Evolutionary conservation across 2,329 filamentous ascomycete genomes (phyloP), one percentile per base, ranked within the genome.

Genomic region (Neophaeococcomyces aloes): DNA sequence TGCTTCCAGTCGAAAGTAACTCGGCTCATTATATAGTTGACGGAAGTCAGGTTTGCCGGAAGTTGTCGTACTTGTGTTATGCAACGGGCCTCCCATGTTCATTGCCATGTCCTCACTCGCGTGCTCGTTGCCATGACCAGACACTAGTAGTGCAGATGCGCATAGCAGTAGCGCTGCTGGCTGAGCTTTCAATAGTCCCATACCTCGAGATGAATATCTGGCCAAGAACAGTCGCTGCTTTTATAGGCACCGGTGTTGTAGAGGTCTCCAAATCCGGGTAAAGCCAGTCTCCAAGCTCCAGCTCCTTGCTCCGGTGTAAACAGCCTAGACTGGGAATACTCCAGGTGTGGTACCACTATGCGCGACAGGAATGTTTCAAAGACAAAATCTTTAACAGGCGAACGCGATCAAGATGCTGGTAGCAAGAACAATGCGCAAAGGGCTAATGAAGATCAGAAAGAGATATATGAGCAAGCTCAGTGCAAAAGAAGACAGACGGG

Each of bases 1-100:
- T 50, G 65, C 59, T 18, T 45, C 49, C 40, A 54, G 36, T 17
- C 47, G 40, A 42, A 66, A 67, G 52, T 69, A 69, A 46, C 65
- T 69, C 57, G 65, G 61, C 15, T 48, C 36, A 27, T 48, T 44
- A 21, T 46, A 49, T 3, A 46, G 41, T 17, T 59, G 55, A 15
- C 57, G 55, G n/a, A n/a, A n/a, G n/a, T 29, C n/a, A 14, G 15
- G 10, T n/a, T 30, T 49, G 44, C 14, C 35, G 52, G 5, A 50
- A 38, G 8, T 50, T 23, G 55, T 47, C 8, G 52, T 17, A 13
- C 50, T 42, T 19, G 35, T 53, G 46, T 32, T 31, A 10, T 52
- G 30, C 23, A 53, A 34, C 10, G 47, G 38, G 17, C 47, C 35
- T 32, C 42, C 51, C 58, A 59, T 61, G 40, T 51, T 43, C 44